These are phyloP conservation scores for Onygenales sp. DNA, from an alignment of 2,329 filamentous ascomycete genomes.

Conservation along the genomic window DNA sequence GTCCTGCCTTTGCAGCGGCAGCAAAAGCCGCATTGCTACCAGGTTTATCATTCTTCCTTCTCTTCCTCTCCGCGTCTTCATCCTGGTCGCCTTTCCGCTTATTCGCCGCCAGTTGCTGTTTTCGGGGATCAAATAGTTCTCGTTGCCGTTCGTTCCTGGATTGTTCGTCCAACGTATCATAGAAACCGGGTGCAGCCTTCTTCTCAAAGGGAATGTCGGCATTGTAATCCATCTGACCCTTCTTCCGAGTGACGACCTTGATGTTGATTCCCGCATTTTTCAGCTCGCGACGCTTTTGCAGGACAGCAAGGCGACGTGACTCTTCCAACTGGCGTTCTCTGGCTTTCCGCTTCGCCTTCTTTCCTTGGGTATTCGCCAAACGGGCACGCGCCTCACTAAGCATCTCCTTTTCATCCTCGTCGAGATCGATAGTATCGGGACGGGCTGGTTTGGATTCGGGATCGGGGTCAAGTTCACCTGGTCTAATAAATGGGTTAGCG, in stretches of 20 bases:
- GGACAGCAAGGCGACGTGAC: constrained; percentile 73
- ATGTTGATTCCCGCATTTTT: constrained; percentile 98
- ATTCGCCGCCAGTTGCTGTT: constrained; percentile 75
- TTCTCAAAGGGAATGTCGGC: constrained; percentile 98
- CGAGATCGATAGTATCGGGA: constrained; percentile 93
- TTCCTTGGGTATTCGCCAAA: constrained; percentile 94
- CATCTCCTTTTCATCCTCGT: constrained; percentile 99
- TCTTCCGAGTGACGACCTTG: constrained; percentile 83
- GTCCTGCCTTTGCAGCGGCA: constrained; percentile 83
- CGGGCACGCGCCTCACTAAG: constrained; percentile 92
- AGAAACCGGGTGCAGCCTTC: constrained; percentile 78
- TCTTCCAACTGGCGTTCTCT: constrained; percentile 92
- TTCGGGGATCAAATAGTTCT: constrained; percentile 80
- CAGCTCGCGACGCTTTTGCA: constrained; percentile 92
- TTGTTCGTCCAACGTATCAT: constrained; percentile 81
- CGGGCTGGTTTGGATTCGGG: constrained; percentile 92
- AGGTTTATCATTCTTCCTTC: constrained; percentile 80
- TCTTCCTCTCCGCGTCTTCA: constrained; percentile 71
- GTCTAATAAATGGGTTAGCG: constrained; percentile 31
- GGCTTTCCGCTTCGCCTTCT: constrained; percentile 97
- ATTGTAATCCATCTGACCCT: constrained; percentile 99
- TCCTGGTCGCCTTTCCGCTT: constrained; percentile 89
- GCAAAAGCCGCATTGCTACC: constrained; percentile 68
- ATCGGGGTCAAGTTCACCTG: constrained; percentile 93
- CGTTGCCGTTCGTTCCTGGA: constrained; percentile 72